Conservation (phyloP, 371 early-diverging fungal genomes). For the Mucor ambiguus region DNA sequence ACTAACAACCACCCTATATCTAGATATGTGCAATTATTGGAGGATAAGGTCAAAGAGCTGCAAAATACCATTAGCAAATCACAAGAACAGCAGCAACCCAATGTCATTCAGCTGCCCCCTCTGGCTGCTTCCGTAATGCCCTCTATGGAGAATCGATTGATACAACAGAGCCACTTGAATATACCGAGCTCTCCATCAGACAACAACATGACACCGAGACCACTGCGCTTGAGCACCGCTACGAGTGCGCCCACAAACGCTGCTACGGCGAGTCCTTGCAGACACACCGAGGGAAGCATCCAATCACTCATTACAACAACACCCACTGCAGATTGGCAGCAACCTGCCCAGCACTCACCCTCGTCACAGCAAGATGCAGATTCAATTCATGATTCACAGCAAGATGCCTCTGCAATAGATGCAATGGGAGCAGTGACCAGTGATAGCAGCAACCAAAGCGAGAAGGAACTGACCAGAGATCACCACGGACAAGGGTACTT, state of each 20-base stretch:
- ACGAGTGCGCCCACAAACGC: not conserved
- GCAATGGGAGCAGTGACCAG: slow-evolving; percentile 31
- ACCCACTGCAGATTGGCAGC: not conserved
- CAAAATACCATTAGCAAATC: slow-evolving; percentile 17
- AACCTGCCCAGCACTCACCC: not conserved
- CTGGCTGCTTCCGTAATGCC: not conserved
- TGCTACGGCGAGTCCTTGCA: not conserved
- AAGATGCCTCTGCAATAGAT: slow-evolving; percentile 6
- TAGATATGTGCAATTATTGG: slow-evolving; percentile 31
- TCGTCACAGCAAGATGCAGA: not conserved
- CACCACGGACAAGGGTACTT: slow-evolving; percentile 26
- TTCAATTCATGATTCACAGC: not conserved
- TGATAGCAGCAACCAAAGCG: slow-evolving; percentile 11
- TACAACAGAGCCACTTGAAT: not conserved
- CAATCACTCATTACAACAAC: not conserved
- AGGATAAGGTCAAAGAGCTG: slow-evolving; percentile 28
- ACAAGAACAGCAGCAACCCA: slow-evolving; percentile 9
- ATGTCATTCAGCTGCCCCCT: slow-evolving; percentile 10
- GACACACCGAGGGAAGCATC: not conserved
- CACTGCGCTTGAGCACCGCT: not conserved
- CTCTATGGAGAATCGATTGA: not conserved
- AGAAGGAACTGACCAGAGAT: slow-evolving; percentile 2
- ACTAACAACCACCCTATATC: not conserved
- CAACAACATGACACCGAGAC: not conserved
- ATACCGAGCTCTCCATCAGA: not conserved